Evolutionary conservation across 805 yeast species (phyloP), one percentile per base, ranked within the genome.

Genomic region (Peterozyma xylosa): DNA sequence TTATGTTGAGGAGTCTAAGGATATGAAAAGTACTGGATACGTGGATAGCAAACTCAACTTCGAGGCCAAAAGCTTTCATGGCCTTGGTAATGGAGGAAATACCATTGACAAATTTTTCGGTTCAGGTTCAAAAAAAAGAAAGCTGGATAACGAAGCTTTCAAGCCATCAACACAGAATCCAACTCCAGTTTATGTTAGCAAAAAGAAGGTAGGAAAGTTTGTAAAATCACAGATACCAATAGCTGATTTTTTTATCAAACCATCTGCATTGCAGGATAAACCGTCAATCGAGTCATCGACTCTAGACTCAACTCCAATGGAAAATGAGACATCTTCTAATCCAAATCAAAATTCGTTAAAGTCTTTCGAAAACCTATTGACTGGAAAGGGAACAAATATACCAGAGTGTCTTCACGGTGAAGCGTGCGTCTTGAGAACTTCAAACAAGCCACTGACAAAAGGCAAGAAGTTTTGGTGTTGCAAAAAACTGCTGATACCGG

Each of bases 391-490:
- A 21, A 21, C 27, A 21, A 21, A 21, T 21, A 9, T 46, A 1
- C 83, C 83, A 0, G 13, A 42, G 5, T 78, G 83, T 54, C 61
- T 65, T 30, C 82, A 78, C 51, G 57, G 64, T 5, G 68, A 70
- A 39, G 62, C 65, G n/a, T 68, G 79, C 32, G 57, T 67, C 3
- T 49, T 77, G 38, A 62, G 71, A 48, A 68, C 76, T 0, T 74
- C 78, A 0, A 66, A 57, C 49, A 70, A 73, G 35, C 36, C 1
- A 43, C 55, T 3, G 46, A 43, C 41, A 52, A 68, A 63, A 34
- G 82, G 82, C 0, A 65, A 61, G 42, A 73, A 69, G 48, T 78
- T 78, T 49, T 78, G 82, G 82, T 65, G 73, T 17, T 78, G 83
- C 53, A 48, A 64, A 0, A 60, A 66, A 47, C 63, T 67, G 2